Conservation (phyloP, 441 rosid species). For the Corymbia citriodora region DNA sequence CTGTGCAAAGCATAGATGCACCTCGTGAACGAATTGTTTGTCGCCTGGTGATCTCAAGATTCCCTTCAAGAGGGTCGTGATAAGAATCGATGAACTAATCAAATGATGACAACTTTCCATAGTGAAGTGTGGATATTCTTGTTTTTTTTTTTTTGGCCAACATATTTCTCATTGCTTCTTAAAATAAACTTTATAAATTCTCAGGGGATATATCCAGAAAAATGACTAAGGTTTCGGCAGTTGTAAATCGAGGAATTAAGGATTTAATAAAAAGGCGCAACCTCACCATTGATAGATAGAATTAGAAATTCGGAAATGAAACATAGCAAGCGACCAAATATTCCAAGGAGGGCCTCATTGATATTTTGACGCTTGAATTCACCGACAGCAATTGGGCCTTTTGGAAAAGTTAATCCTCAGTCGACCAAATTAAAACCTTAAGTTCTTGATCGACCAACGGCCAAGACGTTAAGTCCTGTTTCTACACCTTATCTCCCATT, state of each 20-base stretch:
- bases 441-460: not conserved
- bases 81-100: not conserved
- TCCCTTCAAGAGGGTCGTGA: not conserved
- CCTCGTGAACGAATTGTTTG: not conserved
- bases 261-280: no score
- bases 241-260: not conserved
- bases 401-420: not conserved
- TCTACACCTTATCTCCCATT: not conserved
- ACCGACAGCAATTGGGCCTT: not conserved
- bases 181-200: not conserved
- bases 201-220: not conserved
- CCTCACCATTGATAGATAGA: not conserved
- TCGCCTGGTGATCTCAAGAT: no score
- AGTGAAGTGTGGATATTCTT: not conserved
- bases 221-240: not conserved
- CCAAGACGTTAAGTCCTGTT: not conserved
- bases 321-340: not conserved
- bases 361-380: not conserved
- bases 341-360: not conserved
- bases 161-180: not conserved
- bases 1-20: not conserved
- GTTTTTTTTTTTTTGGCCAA: not conserved
- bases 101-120: not conserved
- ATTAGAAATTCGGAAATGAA: not conserved
- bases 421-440: not conserved